phyloP scores from a whole-genome alignment of 495 filamentous ascomycete genomes.

The Venustampulla echinocandica region DNA sequence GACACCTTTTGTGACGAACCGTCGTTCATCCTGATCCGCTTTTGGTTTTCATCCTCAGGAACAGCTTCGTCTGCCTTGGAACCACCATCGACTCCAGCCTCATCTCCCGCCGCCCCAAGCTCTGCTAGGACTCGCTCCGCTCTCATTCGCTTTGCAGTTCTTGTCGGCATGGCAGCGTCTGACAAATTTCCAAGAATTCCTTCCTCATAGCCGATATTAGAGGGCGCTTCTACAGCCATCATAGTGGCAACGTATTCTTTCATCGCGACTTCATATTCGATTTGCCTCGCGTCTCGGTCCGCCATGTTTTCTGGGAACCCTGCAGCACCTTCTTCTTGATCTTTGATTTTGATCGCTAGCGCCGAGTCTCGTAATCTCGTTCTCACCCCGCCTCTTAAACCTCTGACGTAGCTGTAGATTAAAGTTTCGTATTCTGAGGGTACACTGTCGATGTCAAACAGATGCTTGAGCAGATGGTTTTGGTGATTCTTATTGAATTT shows the following conservation, averaged over 20 bases:
- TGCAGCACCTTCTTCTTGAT: slow-evolving; percentile 36
- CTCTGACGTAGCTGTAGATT: slow-evolving; percentile 61
- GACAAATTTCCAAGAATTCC: slow-evolving; percentile 14
- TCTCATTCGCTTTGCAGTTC: slow-evolving; percentile 20
- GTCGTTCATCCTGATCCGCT: slow-evolving; percentile 16
- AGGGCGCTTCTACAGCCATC: slow-evolving; percentile 14
- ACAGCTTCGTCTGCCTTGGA: too few species aligned
- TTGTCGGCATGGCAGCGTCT: slow-evolving; percentile 11
- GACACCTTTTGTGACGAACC: slow-evolving; percentile 13
- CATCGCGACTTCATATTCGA: slow-evolving; percentile 49
- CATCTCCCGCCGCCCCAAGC: neutral
- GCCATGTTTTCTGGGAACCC: slow-evolving; percentile 34
- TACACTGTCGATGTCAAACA: slow-evolving; percentile 59
- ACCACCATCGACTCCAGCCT: neutral
- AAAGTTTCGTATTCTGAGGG: slow-evolving; percentile 54
- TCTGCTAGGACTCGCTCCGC: slow-evolving; percentile 16
- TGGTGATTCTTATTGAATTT: slow-evolving; percentile 93
- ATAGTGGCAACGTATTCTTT: slow-evolving; percentile 22
- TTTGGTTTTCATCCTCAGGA: slow-evolving; percentile 13
- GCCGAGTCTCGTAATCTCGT: slow-evolving; percentile 55
- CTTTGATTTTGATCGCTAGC: slow-evolving; percentile 41
- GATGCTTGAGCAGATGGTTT: slow-evolving; percentile 70
- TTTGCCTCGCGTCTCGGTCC: slow-evolving; percentile 6
- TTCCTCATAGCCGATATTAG: slow-evolving; percentile 27
- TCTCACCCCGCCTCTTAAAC: slow-evolving; percentile 59